A percentile compares a stretch with the other conserved stretches of the same genome.
These are phyloP conservation scores for Colletotrichum trifolii DNA, from an alignment of 2,329 filamentous ascomycete species.

Conservation along the genomic window DNA sequence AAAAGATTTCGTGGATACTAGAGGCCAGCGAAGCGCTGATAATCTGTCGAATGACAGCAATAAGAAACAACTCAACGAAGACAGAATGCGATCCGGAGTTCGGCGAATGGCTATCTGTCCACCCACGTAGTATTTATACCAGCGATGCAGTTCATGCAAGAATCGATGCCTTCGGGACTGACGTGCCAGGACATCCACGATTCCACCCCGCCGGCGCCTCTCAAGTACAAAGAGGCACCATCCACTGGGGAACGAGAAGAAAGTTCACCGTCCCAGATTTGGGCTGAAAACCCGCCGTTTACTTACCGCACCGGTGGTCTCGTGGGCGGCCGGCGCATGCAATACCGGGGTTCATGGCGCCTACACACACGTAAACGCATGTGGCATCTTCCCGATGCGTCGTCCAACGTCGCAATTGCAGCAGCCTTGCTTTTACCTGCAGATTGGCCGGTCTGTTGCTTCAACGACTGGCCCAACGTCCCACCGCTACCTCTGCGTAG, in stretches of 20 bases:
- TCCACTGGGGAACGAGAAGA: not conserved
- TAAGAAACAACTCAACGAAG: too few relatives aligned
- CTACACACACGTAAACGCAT: not conserved
- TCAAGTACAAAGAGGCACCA: not conserved
- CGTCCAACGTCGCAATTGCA: too few relatives aligned
- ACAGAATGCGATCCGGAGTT: not conserved
- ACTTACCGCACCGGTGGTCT: not conserved
- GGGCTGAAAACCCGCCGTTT: not conserved
- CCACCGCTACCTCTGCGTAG: too few relatives aligned
- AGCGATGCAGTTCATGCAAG: too few relatives aligned
- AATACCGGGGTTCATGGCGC: conserved; percentile 1
- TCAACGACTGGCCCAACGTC: too few relatives aligned
- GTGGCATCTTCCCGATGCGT: not conserved
- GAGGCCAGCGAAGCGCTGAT: too few relatives aligned
- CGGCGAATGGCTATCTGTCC: conserved; percentile 14
- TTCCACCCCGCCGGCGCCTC: not conserved
- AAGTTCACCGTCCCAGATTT: conserved; percentile 14
- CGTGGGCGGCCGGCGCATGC: conserved; percentile 10
- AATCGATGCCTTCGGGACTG: too few relatives aligned
- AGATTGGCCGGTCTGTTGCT: too few relatives aligned
- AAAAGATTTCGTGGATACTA: too few relatives aligned
- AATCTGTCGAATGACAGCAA: too few relatives aligned
- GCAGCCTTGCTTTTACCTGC: too few relatives aligned
- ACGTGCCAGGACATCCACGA: conserved; percentile 1
- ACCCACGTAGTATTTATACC: not conserved